phyloP scores from a whole-genome alignment of 2,329 filamentous ascomycete genomes.

The Epichloe hybrida region DNA sequence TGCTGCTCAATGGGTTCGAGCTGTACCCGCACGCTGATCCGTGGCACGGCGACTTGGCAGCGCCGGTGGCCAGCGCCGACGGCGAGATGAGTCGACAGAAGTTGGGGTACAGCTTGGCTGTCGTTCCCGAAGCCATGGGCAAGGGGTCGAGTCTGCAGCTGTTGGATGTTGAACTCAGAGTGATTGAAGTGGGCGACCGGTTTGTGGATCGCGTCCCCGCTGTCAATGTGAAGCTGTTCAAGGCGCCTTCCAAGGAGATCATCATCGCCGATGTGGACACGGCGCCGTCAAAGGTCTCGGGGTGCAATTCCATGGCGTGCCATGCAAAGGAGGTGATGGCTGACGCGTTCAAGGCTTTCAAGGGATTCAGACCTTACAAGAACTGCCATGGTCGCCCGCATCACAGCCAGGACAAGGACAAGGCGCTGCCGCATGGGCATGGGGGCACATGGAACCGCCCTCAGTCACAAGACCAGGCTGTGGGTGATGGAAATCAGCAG shows the following conservation, averaged over 20 bases:
- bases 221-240: constrained; percentile 48
- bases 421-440: constrained; percentile 1
- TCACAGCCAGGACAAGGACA: constrained; percentile 6
- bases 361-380: constrained; percentile 10
- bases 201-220: constrained; percentile 41
- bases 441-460: constrained; percentile 5
- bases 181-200: constrained; percentile 44
- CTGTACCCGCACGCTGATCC: constrained; percentile 42
- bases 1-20: constrained; percentile 47
- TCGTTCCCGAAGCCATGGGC: constrained; percentile 30
- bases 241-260: constrained; percentile 40
- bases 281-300: constrained; percentile 15
- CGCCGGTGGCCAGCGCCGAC: constrained; percentile 29
- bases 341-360: constrained; percentile 15
- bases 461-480: constrained; percentile 8
- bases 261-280: constrained; percentile 37
- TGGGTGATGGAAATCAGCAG: constrained; percentile 2
- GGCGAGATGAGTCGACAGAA: constrained; percentile 22
- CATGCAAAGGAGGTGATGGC: constrained; percentile 27
- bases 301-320: constrained; percentile 37
- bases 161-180: constrained; percentile 40
- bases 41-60: constrained; percentile 29
- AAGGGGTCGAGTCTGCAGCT: constrained; percentile 38
- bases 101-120: constrained; percentile 36
- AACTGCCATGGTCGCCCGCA: constrained; percentile 13